Evolutionary conservation across 116 monocot genomes (phyloP).

Genomic region (Papilionanthe hybrid): DNA sequence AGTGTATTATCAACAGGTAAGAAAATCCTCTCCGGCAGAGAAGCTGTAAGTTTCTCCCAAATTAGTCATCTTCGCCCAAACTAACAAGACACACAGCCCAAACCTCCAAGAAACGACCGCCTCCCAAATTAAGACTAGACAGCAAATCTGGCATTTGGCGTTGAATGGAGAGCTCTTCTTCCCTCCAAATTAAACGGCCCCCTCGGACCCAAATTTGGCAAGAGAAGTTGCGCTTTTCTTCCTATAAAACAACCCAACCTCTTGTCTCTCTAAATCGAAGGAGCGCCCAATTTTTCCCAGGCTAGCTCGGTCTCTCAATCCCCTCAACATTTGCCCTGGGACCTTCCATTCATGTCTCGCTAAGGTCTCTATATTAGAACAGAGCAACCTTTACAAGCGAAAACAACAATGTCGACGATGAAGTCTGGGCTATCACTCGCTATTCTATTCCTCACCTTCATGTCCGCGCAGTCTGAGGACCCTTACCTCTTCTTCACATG

Average conservation of each 20-base stretch:
- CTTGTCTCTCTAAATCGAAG: background rate
- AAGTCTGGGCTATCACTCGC: background rate
- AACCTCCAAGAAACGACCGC: too few relatives aligned
- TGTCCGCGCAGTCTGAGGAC: slow-evolving; percentile 4
- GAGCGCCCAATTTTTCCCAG: background rate
- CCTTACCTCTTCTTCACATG: slow-evolving; percentile 25
- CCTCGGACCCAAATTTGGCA: background rate
- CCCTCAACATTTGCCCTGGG: background rate
- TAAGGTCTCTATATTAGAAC: background rate
- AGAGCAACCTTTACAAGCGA: background rate
- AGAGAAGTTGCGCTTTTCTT: background rate
- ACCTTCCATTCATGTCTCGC: background rate
- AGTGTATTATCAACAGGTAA: too few relatives aligned
- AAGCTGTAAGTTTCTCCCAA: too few relatives aligned
- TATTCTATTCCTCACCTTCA: background rate
- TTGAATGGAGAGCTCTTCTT: background rate
- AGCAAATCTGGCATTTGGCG: background rate
- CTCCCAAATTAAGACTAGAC: too few relatives aligned
- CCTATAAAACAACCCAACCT: background rate
- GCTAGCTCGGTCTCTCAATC: background rate
- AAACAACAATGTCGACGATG: background rate
- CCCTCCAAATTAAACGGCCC: background rate
- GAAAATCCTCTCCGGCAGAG: too few relatives aligned
- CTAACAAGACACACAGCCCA: too few relatives aligned
- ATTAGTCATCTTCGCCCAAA: too few relatives aligned